Evolutionary conservation across 306 rosid genomes (phyloP), one percentile per base, ranked within the genome.

Genomic region (Lagenaria siceraria): DNA sequence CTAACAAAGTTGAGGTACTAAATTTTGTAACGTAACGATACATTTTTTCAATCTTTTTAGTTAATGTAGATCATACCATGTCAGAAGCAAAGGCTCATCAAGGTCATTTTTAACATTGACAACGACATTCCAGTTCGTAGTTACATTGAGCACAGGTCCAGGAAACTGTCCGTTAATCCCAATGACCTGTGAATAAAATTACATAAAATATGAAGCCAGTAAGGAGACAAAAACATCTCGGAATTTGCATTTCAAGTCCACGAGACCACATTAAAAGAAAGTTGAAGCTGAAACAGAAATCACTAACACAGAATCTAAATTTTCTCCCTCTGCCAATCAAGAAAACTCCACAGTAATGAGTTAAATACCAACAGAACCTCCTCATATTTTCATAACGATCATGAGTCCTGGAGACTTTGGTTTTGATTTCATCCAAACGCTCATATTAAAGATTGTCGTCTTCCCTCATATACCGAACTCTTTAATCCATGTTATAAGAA

Each of bases 51-150:
- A n/a, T 42, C n/a, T 5, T 31, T 40, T 42, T 43, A 52, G 24
- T 69, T 55, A 14, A 70, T 42, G 12, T 46, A 46, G 75, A 36
- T 33, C 74, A 80, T 90, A 93, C 98, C 98, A 93, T 74, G 96
- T 90, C 78, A 93, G 73, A 84, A 93, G 97, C 78, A 93, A 86
- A 60, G 97, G 91, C 84, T 93, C 98, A 46, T 93, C 98, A 48
- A 93, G 96, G 80, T 87, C 64, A 82, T 93, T 93, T 88, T 85
- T 93, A 56, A 93, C 89, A 76, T 93, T 93, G 75, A 93, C 84
- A 81, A 91, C 91, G 63, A 93, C 96, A 81, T 93, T 93, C 98
- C 98, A 93, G 82, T 91, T 93, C 15, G 98, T 93, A 36, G 97
- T 93, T 78, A 88, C 89, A 78, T 93, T 93, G 46, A 91, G 88